Percentiles rank a stretch among this genome's conserved stretches.
Conservation (phyloP, 352 stramenopile species). For the Phytopythium litorale region DNA sequence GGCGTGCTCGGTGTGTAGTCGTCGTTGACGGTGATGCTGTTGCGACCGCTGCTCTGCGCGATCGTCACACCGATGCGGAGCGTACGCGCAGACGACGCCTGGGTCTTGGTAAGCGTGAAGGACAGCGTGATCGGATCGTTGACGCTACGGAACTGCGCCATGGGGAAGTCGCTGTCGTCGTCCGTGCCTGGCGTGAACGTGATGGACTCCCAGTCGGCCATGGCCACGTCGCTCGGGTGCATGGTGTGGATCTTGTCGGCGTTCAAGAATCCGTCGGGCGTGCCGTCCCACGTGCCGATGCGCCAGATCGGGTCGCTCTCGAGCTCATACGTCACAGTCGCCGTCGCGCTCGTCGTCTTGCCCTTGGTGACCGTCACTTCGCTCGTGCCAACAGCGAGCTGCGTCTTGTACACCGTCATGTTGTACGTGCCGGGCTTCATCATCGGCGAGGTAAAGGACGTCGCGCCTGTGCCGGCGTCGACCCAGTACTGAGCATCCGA, state of each 20-base stretch:
- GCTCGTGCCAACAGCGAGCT: slow-evolving; percentile 36
- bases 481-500: slow-evolving; percentile 48
- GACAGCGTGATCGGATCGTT: slow-evolving; percentile 44
- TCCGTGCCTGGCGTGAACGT: slow-evolving; percentile 30
- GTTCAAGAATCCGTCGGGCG: slow-evolving; percentile 43
- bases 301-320: slow-evolving; percentile 31
- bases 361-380: slow-evolving; percentile 19
- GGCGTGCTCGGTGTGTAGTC: slow-evolving; percentile 29
- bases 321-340: slow-evolving; percentile 22
- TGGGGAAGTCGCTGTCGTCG: slow-evolving; percentile 28
- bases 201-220: slow-evolving; percentile 21
- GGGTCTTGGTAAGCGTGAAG: slow-evolving; percentile 27
- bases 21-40: slow-evolving; percentile 35
- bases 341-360: slow-evolving; percentile 11
- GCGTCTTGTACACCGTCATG: slow-evolving; percentile 50
- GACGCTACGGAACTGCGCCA: slow-evolving; percentile 43
- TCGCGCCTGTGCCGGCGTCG: slow-evolving; percentile 11
- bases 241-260: slow-evolving; percentile 50
- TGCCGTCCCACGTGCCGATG: slow-evolving; percentile 51
- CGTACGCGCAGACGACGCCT: slow-evolving; percentile 22
- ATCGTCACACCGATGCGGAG: slow-evolving; percentile 43
- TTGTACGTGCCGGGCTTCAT: slow-evolving; percentile 52
- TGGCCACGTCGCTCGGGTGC: slow-evolving; percentile 46
- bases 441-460: slow-evolving; percentile 31
- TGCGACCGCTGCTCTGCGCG: slow-evolving; percentile 35